Percentiles rank a stretch among this genome's conserved stretches.
Conservation (phyloP, 352 stramenopile genomes). For the Pythium utonaiense region DNA sequence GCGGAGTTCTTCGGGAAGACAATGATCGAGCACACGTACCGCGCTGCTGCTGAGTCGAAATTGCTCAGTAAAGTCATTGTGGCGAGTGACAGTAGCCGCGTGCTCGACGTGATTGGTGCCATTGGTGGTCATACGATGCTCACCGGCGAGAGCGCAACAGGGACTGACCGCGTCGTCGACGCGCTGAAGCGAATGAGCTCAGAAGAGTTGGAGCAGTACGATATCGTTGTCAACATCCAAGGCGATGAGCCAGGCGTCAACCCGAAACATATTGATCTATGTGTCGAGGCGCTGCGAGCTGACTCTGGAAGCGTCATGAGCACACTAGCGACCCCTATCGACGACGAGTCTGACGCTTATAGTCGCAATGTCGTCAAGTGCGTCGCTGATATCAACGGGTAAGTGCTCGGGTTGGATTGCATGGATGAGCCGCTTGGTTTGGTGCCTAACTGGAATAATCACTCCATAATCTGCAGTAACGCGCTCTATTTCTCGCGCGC, state of each 20-base stretch:
- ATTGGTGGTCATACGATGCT: conserved; percentile 50
- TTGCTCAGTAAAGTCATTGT: conserved; percentile 75
- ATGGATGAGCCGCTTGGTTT: too few species aligned
- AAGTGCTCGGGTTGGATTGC: too few species aligned
- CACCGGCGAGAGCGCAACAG: conserved; percentile 63
- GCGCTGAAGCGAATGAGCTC: conserved; percentile 40
- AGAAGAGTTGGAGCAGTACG: conserved; percentile 45
- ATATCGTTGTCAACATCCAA: conserved; percentile 84
- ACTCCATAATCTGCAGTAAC: conserved; percentile 33
- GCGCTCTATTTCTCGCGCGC: conserved; percentile 84
- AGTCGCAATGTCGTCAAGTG: conserved; percentile 80
- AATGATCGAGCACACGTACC: conserved; percentile 85
- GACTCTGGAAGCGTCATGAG: conserved; percentile 65
- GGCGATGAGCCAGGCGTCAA: conserved; percentile 82
- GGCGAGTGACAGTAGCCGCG: conserved; percentile 64
- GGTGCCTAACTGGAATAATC: background rate
- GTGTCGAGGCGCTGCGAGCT: conserved; percentile 49
- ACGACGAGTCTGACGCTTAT: conserved; percentile 43
- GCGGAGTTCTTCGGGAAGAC: conserved; percentile 73
- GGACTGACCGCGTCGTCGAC: conserved; percentile 75
- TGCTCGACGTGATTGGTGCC: conserved; percentile 42
- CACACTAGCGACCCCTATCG: conserved; percentile 67
- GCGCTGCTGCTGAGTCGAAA: conserved; percentile 40
- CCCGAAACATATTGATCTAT: conserved; percentile 69
- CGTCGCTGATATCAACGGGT: conserved; percentile 58